Conservation (phyloP, 352 stramenopile species). For the Phytophthora tentaculata region DNA sequence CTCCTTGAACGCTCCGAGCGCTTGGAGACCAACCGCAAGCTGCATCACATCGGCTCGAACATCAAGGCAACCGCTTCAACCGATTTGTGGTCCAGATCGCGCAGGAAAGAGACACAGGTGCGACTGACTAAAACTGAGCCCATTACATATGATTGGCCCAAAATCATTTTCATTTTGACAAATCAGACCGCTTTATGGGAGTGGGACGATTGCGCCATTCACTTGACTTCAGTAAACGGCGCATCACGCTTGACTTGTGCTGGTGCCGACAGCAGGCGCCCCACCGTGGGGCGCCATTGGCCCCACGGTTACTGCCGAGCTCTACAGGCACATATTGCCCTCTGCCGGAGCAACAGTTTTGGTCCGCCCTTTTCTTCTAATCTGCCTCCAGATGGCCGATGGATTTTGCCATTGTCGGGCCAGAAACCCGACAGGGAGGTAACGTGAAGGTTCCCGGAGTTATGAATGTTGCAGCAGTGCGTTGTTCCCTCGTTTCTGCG, state of each 20-base stretch:
- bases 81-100: slow-evolving; percentile 10
- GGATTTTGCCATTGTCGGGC: slow-evolving; percentile 19
- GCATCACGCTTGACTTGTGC: slow-evolving; percentile 2
- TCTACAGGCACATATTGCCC: slow-evolving; percentile 2
- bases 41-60: too few species aligned
- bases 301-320: background rate
- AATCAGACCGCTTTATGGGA: slow-evolving; percentile 13
- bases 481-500: slow-evolving; percentile 45
- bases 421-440: slow-evolving; percentile 18
- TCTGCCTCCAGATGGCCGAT: slow-evolving; percentile 21
- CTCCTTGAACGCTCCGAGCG: slow-evolving; percentile 15
- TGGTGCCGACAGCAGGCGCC: too few species aligned
- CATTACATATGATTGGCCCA: slow-evolving; percentile 17
- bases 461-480: slow-evolving; percentile 14
- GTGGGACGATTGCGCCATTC: slow-evolving; percentile 40
- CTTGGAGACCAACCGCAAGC: background rate
- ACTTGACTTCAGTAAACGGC: slow-evolving; percentile 35
- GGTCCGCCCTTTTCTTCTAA: slow-evolving; percentile 41
- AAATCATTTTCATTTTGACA: slow-evolving; percentile 16
- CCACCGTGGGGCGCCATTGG: too few species aligned
- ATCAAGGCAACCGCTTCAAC: slow-evolving; percentile 15
- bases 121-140: slow-evolving; percentile 3
- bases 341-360: slow-evolving; percentile 3
- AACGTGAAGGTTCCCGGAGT: slow-evolving; percentile 10
- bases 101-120: slow-evolving; percentile 13